Base-by-base conservation (phyloP, 148 eudicot species). In the Rhododendron henanense region DNA sequence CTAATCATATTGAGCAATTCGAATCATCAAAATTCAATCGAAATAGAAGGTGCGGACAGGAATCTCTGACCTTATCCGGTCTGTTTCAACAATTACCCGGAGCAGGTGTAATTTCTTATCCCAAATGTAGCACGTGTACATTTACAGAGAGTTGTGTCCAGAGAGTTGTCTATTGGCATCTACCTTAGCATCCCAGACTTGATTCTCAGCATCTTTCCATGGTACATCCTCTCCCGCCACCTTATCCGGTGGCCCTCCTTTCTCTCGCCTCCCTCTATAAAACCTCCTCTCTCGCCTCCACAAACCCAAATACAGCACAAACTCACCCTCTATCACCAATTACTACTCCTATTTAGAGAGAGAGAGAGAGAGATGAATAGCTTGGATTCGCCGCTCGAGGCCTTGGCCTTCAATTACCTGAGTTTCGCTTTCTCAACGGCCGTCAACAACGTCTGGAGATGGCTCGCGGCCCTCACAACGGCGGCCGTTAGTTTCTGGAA, bases 401-500 rank as follows among this genome's bases (percentile, higher is more conserved):
- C 91, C 69, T 85, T 91, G 57, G 89, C 89, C 69, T 11, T 90
- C 59, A 65, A 88, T 79, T 82, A 85, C 83, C 55, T 90, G 33
- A 85, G 85, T 81, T 48, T 85, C 69, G 91, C 86, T 19, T 75
- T 85, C 47, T 84, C 88, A 18, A 87, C 93, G 16, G 79, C 82
- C 18, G 79, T 88, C 45, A 88, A 89, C 90, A 93, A 88, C 45
- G 33, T 92, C 25, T 93, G 94, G 96, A 48, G 93, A 3, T 93
- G 91, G 87, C 21, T 63, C 11, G 82, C 31, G 31, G 31, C 92
- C 77, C 95, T 94, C 73, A 78, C 91, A 63, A 84, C 92, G 1
- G 93, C 95, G 47, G 92, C 93, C 71, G 85, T 91, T 55, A 88
- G 94, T 83, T 83, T 92, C 89, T 87, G 92, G 88, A 84, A 89